phyloP scores from a whole-genome alignment of 495 filamentous ascomycete species.

The Cercophora scortea region DNA sequence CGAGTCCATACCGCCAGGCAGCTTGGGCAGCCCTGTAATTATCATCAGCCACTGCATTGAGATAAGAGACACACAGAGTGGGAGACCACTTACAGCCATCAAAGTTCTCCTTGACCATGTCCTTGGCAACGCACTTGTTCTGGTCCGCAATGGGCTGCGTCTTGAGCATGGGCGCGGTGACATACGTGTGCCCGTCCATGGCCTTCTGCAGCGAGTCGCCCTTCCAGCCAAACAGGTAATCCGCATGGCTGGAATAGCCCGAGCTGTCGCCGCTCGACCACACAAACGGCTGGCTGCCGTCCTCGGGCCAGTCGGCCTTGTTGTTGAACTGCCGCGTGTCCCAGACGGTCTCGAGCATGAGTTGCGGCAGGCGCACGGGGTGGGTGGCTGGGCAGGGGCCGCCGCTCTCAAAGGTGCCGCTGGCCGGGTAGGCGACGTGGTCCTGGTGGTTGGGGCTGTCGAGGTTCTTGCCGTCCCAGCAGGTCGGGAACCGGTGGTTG shows the following conservation, averaged over 20 bases:
- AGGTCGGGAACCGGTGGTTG: constrained; percentile 26
- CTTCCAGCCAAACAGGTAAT: constrained; percentile 35
- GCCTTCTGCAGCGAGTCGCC: constrained; percentile 27
- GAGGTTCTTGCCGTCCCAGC: constrained; percentile 21
- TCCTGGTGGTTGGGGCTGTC: constrained; percentile 24
- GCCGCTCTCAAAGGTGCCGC: constrained; percentile 26
- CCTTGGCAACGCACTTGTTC: constrained; percentile 28
- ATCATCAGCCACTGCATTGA: not conserved
- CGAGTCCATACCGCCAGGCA: not conserved
- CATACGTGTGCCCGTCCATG: constrained; percentile 31
- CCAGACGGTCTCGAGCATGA: constrained; percentile 35
- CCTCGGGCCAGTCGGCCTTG: constrained; percentile 30
- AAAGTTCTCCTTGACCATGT: constrained; percentile 27
- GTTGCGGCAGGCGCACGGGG: constrained; percentile 27
- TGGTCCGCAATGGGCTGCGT: constrained; percentile 29
- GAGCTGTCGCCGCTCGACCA: constrained; percentile 34
- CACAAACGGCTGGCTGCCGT: constrained; percentile 37
- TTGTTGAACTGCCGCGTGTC: constrained; percentile 31
- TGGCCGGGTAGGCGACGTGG: constrained; percentile 28
- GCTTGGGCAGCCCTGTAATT: constrained; percentile 1
- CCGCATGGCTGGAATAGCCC: constrained; percentile 29
- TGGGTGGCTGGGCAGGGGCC: constrained; percentile 22
- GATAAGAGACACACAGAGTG: not conserved
- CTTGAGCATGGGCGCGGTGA: constrained; percentile 29
- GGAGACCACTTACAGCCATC: constrained; percentile 24